These are phyloP conservation scores for Chlorociboria aeruginascens DNA, from an alignment of 495 filamentous ascomycete genomes.

Conservation along the genomic window DNA sequence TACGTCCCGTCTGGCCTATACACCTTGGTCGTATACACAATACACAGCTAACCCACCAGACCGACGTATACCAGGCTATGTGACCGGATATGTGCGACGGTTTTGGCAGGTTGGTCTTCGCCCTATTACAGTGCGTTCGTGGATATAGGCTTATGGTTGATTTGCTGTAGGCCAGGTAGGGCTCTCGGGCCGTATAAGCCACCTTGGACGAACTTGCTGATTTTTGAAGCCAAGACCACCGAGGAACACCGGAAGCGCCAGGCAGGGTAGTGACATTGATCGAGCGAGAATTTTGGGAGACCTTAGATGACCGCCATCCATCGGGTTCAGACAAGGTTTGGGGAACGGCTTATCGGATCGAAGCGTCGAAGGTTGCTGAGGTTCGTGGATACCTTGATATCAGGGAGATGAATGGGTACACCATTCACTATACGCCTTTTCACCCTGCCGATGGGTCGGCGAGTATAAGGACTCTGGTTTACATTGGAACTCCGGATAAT, in stretches of 20 bases:
- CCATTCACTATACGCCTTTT: constrained; percentile 78
- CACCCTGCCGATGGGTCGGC: constrained; percentile 40
- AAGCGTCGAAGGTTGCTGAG: constrained; percentile 55
- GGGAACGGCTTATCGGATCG: constrained; percentile 90
- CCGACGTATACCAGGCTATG: constrained; percentile 76
- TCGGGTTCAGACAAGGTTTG: constrained; percentile 56
- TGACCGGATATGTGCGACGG: constrained; percentile 84
- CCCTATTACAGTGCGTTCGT: neutral
- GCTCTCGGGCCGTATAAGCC: neutral
- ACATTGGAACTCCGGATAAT: constrained; percentile 90
- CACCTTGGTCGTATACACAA: neutral
- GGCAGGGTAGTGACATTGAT: constrained; percentile 93
- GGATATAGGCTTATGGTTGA: constrained; percentile 1
- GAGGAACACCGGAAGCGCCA: constrained; percentile 75
- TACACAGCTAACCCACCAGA: constrained; percentile 36
- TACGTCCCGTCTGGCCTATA: neutral
- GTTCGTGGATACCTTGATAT: constrained; percentile 89
- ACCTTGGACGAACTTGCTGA: constrained; percentile 3
- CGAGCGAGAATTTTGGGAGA: constrained; percentile 66
- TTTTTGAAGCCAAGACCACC: constrained; percentile 60
- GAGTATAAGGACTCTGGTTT: constrained; percentile 49
- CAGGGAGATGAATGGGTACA: constrained; percentile 93
- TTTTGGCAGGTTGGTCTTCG: constrained; percentile 81
- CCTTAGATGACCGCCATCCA: constrained; percentile 56
- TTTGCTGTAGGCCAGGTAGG: constrained; percentile 27